Conservation (phyloP, 2,329 filamentous ascomycete genomes). For the Aureobasidium sp. region DNA sequence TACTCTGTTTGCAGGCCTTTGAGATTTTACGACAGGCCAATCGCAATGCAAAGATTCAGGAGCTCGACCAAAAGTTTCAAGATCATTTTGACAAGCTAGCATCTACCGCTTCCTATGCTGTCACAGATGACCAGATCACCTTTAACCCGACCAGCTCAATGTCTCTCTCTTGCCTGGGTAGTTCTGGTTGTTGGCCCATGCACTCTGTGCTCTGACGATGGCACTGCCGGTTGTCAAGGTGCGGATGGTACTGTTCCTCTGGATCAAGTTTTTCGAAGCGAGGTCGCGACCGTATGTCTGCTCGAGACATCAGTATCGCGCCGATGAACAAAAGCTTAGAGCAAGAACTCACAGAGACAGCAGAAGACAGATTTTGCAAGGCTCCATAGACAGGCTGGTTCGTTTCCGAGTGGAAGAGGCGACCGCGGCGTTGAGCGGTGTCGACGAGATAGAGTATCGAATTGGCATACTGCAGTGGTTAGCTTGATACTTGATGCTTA, state of each 20-base stretch:
- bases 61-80: background rate
- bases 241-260: constrained; percentile 23
- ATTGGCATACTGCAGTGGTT: constrained; percentile 21
- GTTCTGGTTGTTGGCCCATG: constrained; percentile 12
- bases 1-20: too few species aligned
- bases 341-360: constrained; percentile 18
- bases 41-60: background rate
- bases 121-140: constrained; percentile 18
- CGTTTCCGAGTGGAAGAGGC: constrained; percentile 28
- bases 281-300: constrained; percentile 23
- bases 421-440: constrained; percentile 24
- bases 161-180: constrained; percentile 8
- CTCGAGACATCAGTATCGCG: background rate
- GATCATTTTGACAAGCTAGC: background rate
- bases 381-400: constrained; percentile 27
- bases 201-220: constrained; percentile 17
- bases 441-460: constrained; percentile 21
- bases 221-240: constrained; percentile 27
- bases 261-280: constrained; percentile 21
- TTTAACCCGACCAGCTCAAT: background rate
- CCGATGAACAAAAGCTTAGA: too few species aligned
- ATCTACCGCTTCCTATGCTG: constrained; percentile 20
- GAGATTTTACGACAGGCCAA: too few species aligned
- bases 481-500: constrained; percentile 8
- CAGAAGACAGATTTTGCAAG: constrained; percentile 23